Evolutionary conservation across 108 stramenopile genomes (phyloP).

Genomic region (Skeletonema tropicum): DNA sequence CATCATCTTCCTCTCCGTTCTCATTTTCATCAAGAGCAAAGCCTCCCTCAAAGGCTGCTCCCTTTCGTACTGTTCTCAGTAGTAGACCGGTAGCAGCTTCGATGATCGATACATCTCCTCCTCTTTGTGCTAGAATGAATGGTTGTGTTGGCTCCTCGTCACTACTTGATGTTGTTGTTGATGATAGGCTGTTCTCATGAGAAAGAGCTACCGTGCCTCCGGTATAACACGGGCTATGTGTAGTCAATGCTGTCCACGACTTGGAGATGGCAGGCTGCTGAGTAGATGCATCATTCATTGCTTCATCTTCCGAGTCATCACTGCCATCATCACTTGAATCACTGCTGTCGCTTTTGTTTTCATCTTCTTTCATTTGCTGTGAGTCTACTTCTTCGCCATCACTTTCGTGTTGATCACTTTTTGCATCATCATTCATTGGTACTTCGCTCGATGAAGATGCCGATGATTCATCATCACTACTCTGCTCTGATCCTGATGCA

Average conservation of each 20-base stretch:
- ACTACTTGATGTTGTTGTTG: not conserved
- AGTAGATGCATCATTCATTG: not conserved
- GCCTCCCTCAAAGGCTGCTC: conserved; percentile 22
- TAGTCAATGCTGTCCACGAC: conserved; percentile 71
- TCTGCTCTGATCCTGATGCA: not conserved
- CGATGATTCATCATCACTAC: not conserved
- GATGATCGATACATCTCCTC: conserved; percentile 78
- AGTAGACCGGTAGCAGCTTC: conserved; percentile 70
- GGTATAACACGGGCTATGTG: conserved; percentile 81
- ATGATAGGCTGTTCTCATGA: conserved; percentile 20
- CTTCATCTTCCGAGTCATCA: conserved; percentile 34
- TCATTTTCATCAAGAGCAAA: conserved; percentile 33
- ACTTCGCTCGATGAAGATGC: conserved; percentile 5
- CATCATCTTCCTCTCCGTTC: conserved; percentile 59
- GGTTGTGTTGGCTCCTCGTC: conserved; percentile 4
- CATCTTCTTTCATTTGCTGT: conserved; percentile 18
- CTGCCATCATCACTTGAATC: conserved; percentile 19
- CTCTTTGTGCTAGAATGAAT: conserved; percentile 79
- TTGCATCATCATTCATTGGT: conserved; percentile 22
- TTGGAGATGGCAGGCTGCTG: conserved; percentile 68
- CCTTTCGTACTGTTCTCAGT: conserved; percentile 47
- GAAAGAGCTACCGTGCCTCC: conserved; percentile 74
- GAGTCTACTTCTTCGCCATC: conserved; percentile 19
- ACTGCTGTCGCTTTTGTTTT: conserved; percentile 9
- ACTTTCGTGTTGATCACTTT: conserved; percentile 17